A percentile compares a stretch with the other conserved stretches of the same genome.
These are phyloP conservation scores for Coemansia sp. DNA, from an alignment of 192 early-diverging fungal species.

Conservation along the genomic window DNA sequence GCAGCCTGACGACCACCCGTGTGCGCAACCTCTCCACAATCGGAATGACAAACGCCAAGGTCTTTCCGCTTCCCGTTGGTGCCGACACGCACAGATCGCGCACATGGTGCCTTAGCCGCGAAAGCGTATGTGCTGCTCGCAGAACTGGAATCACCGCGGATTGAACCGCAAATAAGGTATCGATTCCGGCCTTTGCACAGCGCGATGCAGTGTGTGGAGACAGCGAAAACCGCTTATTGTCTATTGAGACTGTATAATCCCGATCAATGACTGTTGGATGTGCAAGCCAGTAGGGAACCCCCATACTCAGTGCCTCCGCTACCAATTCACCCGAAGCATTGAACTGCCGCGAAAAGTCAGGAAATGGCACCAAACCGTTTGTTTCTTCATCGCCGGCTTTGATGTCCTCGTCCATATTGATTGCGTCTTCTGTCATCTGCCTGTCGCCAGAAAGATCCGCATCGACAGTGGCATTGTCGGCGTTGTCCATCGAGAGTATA, in stretches of 20 bases:
- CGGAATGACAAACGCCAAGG: conserved; percentile 92
- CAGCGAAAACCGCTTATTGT: conserved; percentile 59
- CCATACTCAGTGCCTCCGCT: conserved; percentile 56
- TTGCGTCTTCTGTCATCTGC: neutral
- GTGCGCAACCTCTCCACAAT: conserved; percentile 79
- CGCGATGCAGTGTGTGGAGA: conserved; percentile 63
- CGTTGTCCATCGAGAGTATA: neutral
- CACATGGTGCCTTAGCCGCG: conserved; percentile 69
- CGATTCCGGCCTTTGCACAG: conserved; percentile 65
- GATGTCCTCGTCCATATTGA: conserved; percentile 1
- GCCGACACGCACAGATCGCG: conserved; percentile 93
- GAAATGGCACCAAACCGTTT: conserved; percentile 44
- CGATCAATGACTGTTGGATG: conserved; percentile 75
- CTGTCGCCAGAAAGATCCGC: neutral
- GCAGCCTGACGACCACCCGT: conserved; percentile 75
- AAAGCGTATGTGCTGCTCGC: conserved; percentile 63
- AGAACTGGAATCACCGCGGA: conserved; percentile 81
- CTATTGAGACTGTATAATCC: conserved; percentile 52
- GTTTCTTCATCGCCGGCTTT: conserved; percentile 4
- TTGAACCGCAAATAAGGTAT: conserved; percentile 87
- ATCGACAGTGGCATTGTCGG: neutral
- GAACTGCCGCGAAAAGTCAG: conserved; percentile 48
- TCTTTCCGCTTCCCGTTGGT: conserved; percentile 95
- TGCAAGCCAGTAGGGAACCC: conserved; percentile 87
- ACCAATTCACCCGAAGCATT: conserved; percentile 23